These are phyloP conservation scores for Lactifluus echinatus DNA, from an alignment of 768 basidiomycete species.

Conservation along the genomic window DNA sequence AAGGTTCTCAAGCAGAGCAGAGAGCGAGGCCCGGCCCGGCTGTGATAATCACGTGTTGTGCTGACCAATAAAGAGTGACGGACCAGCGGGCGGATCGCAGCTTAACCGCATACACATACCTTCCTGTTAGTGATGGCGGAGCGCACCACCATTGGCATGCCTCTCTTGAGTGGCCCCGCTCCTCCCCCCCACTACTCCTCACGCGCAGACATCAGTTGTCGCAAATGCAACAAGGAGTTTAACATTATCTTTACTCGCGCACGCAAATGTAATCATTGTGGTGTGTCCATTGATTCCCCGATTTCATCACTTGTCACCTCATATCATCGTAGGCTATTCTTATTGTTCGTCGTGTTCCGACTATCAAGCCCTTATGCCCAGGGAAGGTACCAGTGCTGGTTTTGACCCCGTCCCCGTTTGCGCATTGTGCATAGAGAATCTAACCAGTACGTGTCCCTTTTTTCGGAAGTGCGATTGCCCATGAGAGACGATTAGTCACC, in stretches of 20 bases:
- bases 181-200: constrained; percentile 34
- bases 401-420: constrained; percentile 64
- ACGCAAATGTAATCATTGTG: constrained; percentile 67
- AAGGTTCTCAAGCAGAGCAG: constrained; percentile 24
- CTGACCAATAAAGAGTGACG: constrained; percentile 1
- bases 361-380: constrained; percentile 73
- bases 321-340: constrained; percentile 42
- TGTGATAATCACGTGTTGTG: not conserved
- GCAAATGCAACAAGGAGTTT: constrained; percentile 71
- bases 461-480: constrained; percentile 2
- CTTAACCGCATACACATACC: not conserved
- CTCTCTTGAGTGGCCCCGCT: constrained; percentile 57
- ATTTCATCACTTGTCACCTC: constrained; percentile 4
- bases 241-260: constrained; percentile 55
- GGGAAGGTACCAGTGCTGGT: constrained; percentile 41
- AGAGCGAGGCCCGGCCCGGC: too few relatives aligned
- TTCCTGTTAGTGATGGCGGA: not conserved
- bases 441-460: constrained; percentile 41
- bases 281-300: constrained; percentile 28
- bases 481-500: constrained; percentile 42
- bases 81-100: not conserved
- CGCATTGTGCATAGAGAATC: constrained; percentile 61
- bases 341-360: constrained; percentile 72
- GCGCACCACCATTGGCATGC: constrained; percentile 38
- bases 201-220: constrained; percentile 37